Conservation (phyloP, 345 rosid species). For the Dipteronia dyeriana region DNA sequence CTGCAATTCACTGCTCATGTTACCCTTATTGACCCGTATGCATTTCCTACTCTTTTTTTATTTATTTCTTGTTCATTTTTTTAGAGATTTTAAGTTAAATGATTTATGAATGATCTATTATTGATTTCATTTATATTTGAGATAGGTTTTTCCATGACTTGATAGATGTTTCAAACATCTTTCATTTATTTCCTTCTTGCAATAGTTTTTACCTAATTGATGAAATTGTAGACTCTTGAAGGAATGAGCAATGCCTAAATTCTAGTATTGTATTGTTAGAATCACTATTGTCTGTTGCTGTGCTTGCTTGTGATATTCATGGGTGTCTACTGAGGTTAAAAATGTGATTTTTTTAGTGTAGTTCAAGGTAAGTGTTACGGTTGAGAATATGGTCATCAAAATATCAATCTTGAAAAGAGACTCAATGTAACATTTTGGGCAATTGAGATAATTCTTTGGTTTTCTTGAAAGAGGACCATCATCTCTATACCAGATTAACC, state of each 20-base stretch:
- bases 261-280: too few species aligned
- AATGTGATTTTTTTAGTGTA: not conserved
- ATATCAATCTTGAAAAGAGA: not conserved
- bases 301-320: not conserved
- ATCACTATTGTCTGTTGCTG: too few species aligned
- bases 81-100: not conserved
- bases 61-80: not conserved
- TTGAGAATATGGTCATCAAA: not conserved
- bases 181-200: not conserved
- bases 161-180: not conserved
- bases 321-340: not conserved
- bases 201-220: too few species aligned
- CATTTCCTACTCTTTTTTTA: not conserved
- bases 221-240: too few species aligned
- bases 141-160: too few species aligned
- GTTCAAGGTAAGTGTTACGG: not conserved
- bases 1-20: conserved; percentile 61
- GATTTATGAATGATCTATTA: not conserved
- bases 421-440: not conserved
- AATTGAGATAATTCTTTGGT: too few species aligned
- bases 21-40: conserved; percentile 74
- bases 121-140: not conserved
- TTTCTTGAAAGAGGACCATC: too few species aligned
- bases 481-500: too few species aligned
- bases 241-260: too few species aligned